A percentile compares a stretch with the other conserved stretches of the same genome.
phyloP scores from a whole-genome alignment of 1,284 basidiomycete genomes.

The Rugosomyces carneus region DNA sequence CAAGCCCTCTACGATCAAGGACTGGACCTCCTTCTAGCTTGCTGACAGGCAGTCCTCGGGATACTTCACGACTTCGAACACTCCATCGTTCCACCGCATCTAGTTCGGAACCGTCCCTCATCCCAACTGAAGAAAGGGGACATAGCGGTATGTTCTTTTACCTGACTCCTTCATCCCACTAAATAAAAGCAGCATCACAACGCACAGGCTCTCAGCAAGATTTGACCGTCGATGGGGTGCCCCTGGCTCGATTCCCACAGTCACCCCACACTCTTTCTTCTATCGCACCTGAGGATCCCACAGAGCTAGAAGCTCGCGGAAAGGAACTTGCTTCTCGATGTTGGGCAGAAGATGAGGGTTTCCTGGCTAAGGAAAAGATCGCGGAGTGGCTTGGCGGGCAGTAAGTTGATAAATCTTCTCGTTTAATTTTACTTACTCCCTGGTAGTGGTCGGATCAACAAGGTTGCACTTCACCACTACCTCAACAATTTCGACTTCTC shows the following conservation, averaged over 20 bases:
- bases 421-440: conserved; percentile 14
- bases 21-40: conserved; percentile 31
- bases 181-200: conserved; percentile 14
- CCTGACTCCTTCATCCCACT: conserved; percentile 1
- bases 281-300: conserved; percentile 38
- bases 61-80: conserved; percentile 46
- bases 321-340: conserved; percentile 73
- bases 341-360: conserved; percentile 84
- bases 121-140: conserved; percentile 44
- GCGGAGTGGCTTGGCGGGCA: conserved; percentile 92
- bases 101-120: conserved; percentile 70
- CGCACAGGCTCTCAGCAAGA: conserved; percentile 47
- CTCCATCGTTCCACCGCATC: conserved; percentile 66
- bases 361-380: conserved; percentile 85
- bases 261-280: conserved; percentile 29
- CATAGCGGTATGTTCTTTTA: conserved; percentile 36
- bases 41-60: conserved; percentile 29
- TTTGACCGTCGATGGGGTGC: conserved; percentile 40
- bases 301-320: conserved; percentile 60
- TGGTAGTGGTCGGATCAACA: conserved; percentile 68
- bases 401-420: conserved; percentile 42
- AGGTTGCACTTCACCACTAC: conserved; percentile 71
- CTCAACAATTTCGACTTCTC: conserved; percentile 89
- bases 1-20: conserved; percentile 36
- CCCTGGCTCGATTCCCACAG: conserved; percentile 35